A percentile compares a stretch with the other conserved stretches of the same genome.
phyloP scores from a whole-genome alignment of 1,284 basidiomycete species.

The Phlebopus sp. region DNA sequence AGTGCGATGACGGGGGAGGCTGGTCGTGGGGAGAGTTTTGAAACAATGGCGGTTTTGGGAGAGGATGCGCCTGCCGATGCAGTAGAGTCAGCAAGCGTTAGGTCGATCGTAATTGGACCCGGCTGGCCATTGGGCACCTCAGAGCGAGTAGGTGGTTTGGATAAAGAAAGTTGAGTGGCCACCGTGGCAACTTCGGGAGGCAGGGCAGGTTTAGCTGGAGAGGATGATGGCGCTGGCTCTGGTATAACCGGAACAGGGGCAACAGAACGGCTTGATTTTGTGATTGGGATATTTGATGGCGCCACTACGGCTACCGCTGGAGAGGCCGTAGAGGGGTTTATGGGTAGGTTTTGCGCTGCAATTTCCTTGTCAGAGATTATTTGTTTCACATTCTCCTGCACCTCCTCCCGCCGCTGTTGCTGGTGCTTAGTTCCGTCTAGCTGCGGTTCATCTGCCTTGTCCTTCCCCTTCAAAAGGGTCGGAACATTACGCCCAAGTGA shows the following conservation, averaged over 20 bases:
- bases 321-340: not conserved
- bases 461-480: conserved; percentile 3
- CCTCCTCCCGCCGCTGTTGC: not conserved
- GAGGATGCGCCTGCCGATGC: conserved; percentile 16
- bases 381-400: too few relatives aligned
- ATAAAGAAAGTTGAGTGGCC: not conserved
- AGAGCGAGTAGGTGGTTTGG: conserved; percentile 1
- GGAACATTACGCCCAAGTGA: conserved; percentile 32
- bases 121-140: conserved; percentile 1
- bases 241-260: not conserved
- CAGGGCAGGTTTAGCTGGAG: not conserved
- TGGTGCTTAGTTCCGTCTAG: not conserved
- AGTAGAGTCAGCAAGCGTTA: conserved; percentile 26
- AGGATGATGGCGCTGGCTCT: not conserved
- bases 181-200: not conserved
- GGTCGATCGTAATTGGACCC: conserved; percentile 28
- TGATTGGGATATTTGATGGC: not conserved
- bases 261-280: not conserved
- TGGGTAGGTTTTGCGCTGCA: not conserved
- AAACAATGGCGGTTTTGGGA: conserved; percentile 6
- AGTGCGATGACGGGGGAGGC: conserved; percentile 9
- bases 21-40: conserved; percentile 8
- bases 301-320: too few relatives aligned
- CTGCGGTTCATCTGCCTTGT: conserved; percentile 1
- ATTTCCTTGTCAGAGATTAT: not conserved